Percentiles rank a stretch among this genome's conserved stretches.
Evolutionary conservation across 768 basidiomycete species (phyloP).

Genomic region (Lactarius quietus): DNA sequence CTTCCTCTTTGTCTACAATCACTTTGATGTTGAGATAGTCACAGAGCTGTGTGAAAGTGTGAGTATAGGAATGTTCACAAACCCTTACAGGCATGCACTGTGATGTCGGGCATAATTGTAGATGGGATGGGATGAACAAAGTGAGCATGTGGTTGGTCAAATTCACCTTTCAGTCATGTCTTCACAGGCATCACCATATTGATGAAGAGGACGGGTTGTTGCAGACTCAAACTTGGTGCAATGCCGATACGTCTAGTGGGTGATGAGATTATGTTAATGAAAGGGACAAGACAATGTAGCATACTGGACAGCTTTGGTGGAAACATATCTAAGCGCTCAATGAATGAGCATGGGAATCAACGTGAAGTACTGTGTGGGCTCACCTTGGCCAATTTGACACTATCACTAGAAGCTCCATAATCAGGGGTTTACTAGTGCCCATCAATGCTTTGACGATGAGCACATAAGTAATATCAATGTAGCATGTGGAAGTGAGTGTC

Average conservation of each 20-base stretch:
- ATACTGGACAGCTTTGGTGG: slow-evolving; percentile 61
- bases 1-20: too few relatives aligned
- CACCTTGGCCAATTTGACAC: slow-evolving; percentile 86
- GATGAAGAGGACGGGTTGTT: slow-evolving; percentile 13
- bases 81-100: too few relatives aligned
- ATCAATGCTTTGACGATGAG: slow-evolving; percentile 74
- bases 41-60: too few relatives aligned
- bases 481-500: slow-evolving; percentile 74
- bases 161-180: too few relatives aligned
- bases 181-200: slow-evolving; percentile 5
- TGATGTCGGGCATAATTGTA: too few relatives aligned
- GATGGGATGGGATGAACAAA: too few relatives aligned
- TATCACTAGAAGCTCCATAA: slow-evolving; percentile 74
- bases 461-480: slow-evolving; percentile 83
- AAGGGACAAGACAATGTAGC: background rate
- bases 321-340: slow-evolving; percentile 52
- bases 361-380: slow-evolving; percentile 27
- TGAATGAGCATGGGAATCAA: slow-evolving; percentile 7
- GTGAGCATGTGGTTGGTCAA: too few relatives aligned
- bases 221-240: slow-evolving; percentile 40
- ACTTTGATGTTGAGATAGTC: too few relatives aligned
- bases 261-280: background rate
- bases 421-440: slow-evolving; percentile 58
- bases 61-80: too few relatives aligned
- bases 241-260: slow-evolving; percentile 45